Base-by-base conservation (phyloP, 495 filamentous ascomycete genomes). In the Margaritispora aquatica region DNA sequence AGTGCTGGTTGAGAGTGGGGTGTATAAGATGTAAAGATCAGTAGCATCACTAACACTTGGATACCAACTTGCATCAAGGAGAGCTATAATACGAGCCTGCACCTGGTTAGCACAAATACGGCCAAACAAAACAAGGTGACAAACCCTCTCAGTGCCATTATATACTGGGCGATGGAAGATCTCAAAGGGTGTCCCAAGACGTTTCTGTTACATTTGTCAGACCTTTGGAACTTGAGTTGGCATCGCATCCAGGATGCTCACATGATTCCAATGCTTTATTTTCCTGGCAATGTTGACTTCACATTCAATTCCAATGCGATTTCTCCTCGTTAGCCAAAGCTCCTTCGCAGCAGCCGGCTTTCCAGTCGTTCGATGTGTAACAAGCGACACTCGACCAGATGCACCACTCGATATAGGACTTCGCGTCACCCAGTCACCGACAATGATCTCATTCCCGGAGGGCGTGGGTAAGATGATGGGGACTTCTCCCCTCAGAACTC, bases 271-370 rank as follows among this genome's bases (percentile, higher is more conserved):
- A 23, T 61, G 9, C 46, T 22, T 29, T 8, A 61, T 44, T 21
- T 41, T n/a, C 27, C 51, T 56, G 4, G 27, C 38, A 23, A 61
- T 61, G 20, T 38, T n/a, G 49, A 61, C 53, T 26, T 61, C 59
- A n/a, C 36, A 20, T 23, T 61, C 59, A 19, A 61, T 54, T 44
- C 38, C 38, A 44, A 15, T 44, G 3, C 38, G 38, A 44, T 64
- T 64, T n/a, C 54, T 17, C 27, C 26, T 22, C 27, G 58, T 64
- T 19, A 46, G 61, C 57, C 58, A 64, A 13, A 64, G 57, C 50
- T 64, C 62, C 47, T 64, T 64, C 3, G 57, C 61, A 27, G 54
- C 61, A 20, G 54, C 57, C n/a, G 55, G 49, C 49, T 64, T n/a
- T 20, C 57, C 57, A 21, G 57, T 60, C 13, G 21, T 22, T 44